Percentiles rank a stretch among this genome's conserved stretches.
Conservation (phyloP, 257 asterid species). For the Penstemon newberryi region DNA sequence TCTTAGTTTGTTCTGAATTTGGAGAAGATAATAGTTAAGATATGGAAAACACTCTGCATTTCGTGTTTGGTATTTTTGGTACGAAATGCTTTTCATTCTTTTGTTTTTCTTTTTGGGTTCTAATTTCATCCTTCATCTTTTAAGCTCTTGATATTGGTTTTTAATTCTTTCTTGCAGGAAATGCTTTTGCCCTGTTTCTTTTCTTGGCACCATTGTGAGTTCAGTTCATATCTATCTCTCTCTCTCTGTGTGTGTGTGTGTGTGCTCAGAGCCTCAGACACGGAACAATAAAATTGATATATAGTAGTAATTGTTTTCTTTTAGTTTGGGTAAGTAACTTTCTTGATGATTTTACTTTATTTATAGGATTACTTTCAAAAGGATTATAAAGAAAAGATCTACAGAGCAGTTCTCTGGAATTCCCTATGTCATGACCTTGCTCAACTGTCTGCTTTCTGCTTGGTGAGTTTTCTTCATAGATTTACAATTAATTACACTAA, state of each 20-base stretch:
- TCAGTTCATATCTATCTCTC: too few relatives aligned
- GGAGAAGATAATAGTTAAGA: background rate
- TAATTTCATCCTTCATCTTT: too few relatives aligned
- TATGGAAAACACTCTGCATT: conserved; percentile 49
- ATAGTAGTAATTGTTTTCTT: too few relatives aligned
- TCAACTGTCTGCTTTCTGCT: conserved; percentile 82
- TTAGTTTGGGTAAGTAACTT: too few relatives aligned
- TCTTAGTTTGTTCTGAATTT: background rate
- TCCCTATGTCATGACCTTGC: conserved; percentile 83
- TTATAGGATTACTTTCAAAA: conserved; percentile 72
- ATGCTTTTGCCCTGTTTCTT: conserved; percentile 74
- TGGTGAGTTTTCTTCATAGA: conserved; percentile 42
- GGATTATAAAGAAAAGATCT: conserved; percentile 53
- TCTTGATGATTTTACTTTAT: conserved; percentile 1
- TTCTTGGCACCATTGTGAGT: conserved; percentile 88
- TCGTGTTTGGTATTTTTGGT: conserved; percentile 69
- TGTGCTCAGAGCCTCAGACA: background rate
- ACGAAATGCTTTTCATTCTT: background rate
- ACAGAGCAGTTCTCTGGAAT: conserved; percentile 84
- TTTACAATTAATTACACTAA: background rate
- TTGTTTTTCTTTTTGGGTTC: background rate
- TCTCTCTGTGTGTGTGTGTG: too few relatives aligned
- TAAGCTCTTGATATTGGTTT: background rate
- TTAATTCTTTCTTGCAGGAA: conserved; percentile 43
- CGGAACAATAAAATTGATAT: too few relatives aligned